Base-by-base conservation (phyloP, 495 filamentous ascomycete genomes). In the Cercophora samala region DNA sequence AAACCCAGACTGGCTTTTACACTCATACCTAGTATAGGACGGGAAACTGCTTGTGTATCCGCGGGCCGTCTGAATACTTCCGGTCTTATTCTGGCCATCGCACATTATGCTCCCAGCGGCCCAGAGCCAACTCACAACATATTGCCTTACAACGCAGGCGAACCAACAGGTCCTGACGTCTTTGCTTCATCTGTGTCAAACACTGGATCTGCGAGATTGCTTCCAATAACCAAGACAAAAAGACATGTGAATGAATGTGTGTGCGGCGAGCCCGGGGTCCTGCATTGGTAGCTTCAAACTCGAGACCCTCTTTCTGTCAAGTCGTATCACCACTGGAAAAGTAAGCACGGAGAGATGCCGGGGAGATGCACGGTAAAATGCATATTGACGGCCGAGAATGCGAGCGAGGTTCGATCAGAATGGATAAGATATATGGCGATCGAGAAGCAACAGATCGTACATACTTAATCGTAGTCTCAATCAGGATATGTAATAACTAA, bases 181-280 rank as follows among this genome's bases (percentile, higher is more conserved):
- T 55, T n/a, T n/a, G 18, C 13, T 21, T 24, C 54, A 58, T 58
- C 54, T 58, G 54, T 58, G 19, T 58, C 54, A 58, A 58, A 58
- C 54, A 58, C 23, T 58, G 9, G 23, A 24, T 58, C 54, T 58
- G 54, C 54, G 23, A 58, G 54, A 58, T 58, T 58, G 23, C 23
- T 24, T 24, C 5, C 0, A 21, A 55, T 22, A 22, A 55, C 18
- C 17, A 55, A 55, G 17, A 55, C 17, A 18, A 55, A n/a, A 55
- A 55, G 17, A 55, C 21, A 55, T 29, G 26, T 29, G 37, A 17
- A 46, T 46, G 37, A 9, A 9, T 46, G 26, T 29, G 26, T 46
- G 37, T 46, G 37, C 37, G 37, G 37, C 37, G 37, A 46, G 37
- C 13, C 37, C 37, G 37, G 37, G 37, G 37, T 46, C 37, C 37